A percentile compares a stretch with the other conserved stretches of the same genome.
Evolutionary conservation across 257 asterid genomes (phyloP).

Genomic region (Knoxia roxburghii): DNA sequence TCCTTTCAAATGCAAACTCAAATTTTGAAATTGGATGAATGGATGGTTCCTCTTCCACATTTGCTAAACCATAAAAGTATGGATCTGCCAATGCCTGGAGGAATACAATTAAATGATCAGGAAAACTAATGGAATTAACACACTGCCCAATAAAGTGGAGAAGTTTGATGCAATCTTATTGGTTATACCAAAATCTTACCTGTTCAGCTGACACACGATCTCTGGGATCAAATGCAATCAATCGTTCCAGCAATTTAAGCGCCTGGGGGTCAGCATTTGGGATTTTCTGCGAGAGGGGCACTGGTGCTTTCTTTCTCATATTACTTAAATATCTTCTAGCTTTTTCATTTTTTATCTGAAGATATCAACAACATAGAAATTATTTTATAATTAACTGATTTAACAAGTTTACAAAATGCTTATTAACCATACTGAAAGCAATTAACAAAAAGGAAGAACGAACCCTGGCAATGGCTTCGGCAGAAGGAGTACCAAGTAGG

Average conservation of each 20-base stretch:
- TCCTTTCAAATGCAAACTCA: constrained; percentile 90
- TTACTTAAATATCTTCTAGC: constrained; percentile 82
- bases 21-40: constrained; percentile 76
- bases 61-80: constrained; percentile 68
- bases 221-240: constrained; percentile 89
- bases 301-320: constrained; percentile 69
- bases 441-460: constrained; percentile 20
- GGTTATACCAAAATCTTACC: constrained; percentile 31
- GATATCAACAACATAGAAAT: constrained; percentile 14
- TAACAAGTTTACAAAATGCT: neutral
- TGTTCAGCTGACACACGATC: constrained; percentile 92
- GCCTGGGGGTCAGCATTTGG: constrained; percentile 84
- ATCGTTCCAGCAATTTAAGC: constrained; percentile 70
- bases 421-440: constrained; percentile 5
- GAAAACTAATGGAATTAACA: neutral
- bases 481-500: constrained; percentile 80
- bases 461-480: constrained; percentile 83
- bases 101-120: constrained; percentile 10
- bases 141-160: neutral
- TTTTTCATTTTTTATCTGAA: constrained; percentile 89
- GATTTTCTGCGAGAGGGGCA: constrained; percentile 63
- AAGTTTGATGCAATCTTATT: constrained; percentile 1
- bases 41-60: constrained; percentile 85
- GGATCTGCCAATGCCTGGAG: constrained; percentile 86
- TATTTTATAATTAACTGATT: neutral